These are phyloP conservation scores for Taphrina pruni DNA, from an alignment of 1,139 yeast genomes.

Conservation along the genomic window DNA sequence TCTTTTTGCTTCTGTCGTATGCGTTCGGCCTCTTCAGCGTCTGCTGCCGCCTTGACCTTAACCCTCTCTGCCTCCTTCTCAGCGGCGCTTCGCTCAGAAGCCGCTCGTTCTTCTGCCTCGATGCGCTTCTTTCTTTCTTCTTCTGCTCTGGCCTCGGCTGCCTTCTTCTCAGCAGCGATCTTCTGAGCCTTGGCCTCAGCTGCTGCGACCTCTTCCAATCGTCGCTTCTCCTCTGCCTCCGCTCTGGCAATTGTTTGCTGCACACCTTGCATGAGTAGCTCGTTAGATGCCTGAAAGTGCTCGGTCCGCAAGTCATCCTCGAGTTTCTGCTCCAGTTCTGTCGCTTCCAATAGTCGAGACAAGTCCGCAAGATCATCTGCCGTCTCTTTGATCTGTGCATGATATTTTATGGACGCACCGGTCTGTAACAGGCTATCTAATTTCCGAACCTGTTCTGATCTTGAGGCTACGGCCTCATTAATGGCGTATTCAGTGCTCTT, in stretches of 20 bases:
- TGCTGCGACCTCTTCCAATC: constrained; percentile 14
- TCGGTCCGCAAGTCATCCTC: constrained; percentile 22
- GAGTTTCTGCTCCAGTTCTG: constrained; percentile 14
- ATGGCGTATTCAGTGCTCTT: constrained; percentile 23
- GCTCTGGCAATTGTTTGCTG: constrained; percentile 12
- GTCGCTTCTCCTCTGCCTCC: constrained; percentile 39
- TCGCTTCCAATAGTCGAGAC: neutral
- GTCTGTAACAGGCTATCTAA: constrained; percentile 5
- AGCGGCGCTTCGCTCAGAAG: constrained; percentile 16
- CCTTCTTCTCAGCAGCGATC: constrained; percentile 15
- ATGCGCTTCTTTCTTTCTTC: constrained; percentile 45
- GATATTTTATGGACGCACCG: constrained; percentile 2
- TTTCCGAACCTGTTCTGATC: constrained; percentile 19
- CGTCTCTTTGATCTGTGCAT: constrained; percentile 9
- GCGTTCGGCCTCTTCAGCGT: constrained; percentile 47
- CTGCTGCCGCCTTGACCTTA: constrained; percentile 46
- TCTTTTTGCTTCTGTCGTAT: constrained; percentile 47
- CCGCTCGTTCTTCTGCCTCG: constrained; percentile 31
- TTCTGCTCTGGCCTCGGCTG: constrained; percentile 39
- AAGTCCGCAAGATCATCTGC: constrained; percentile 8
- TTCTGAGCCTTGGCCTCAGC: constrained; percentile 20
- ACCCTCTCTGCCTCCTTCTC: constrained; percentile 32
- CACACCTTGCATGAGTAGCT: constrained; percentile 15
- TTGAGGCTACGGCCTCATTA: constrained; percentile 19
- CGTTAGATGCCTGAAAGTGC: constrained; percentile 4